Percentiles rank a stretch among this genome's conserved stretches.
Evolutionary conservation across 148 eudicot genomes (phyloP).

Genomic region (Nepenthes gracilis): DNA sequence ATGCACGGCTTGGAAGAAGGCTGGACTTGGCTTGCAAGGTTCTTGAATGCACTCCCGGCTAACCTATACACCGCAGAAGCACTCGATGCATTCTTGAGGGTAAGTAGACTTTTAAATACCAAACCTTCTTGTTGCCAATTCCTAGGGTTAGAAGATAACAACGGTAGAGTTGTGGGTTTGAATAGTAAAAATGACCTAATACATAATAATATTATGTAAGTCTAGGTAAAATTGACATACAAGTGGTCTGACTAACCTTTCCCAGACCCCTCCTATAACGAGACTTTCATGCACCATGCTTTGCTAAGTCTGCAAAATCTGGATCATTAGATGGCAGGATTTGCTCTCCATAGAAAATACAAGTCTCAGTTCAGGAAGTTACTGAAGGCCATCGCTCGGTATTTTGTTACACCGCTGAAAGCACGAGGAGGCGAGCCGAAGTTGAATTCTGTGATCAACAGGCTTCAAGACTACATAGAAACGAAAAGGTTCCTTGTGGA

Average conservation of each 20-base stretch:
- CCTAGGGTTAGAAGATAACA: neutral
- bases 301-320: neutral
- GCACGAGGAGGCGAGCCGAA: conserved; percentile 18
- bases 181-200: too few relatives aligned
- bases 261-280: too few relatives aligned
- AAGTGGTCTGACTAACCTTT: too few relatives aligned
- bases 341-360: conserved; percentile 54
- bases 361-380: conserved; percentile 65
- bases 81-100: conserved; percentile 68
- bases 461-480: conserved; percentile 39
- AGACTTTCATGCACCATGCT: neutral
- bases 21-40: conserved; percentile 92
- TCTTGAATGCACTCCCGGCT: conserved; percentile 70
- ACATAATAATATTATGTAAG: too few relatives aligned
- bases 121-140: neutral
- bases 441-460: conserved; percentile 18
- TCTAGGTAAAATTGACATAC: too few relatives aligned
- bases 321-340: conserved; percentile 75
- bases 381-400: conserved; percentile 28
- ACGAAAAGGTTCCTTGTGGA: conserved; percentile 40
- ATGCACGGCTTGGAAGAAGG: conserved; percentile 68
- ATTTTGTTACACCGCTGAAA: conserved; percentile 41
- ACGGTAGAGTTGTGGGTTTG: too few relatives aligned
- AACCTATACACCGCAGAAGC: conserved; percentile 59
- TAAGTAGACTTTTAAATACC: conserved; percentile 20